Evolutionary conservation across 2,329 filamentous ascomycete species (phyloP), one percentile per base, ranked within the genome.

Genomic region (Graphium sp.): DNA sequence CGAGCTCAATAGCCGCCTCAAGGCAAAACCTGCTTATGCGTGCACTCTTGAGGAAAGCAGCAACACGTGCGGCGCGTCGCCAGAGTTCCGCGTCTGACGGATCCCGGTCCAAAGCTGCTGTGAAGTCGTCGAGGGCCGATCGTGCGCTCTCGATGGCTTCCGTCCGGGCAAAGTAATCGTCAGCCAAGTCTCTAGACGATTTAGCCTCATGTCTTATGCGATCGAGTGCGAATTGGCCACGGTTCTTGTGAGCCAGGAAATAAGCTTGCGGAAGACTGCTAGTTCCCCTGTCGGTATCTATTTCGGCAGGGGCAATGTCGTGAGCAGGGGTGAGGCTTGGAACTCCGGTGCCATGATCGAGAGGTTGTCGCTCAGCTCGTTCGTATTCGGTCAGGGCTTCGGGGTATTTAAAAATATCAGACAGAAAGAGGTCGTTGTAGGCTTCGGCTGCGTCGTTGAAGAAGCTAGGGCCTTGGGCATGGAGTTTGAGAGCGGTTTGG

Each of bases 161-260:
- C 4, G 49, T 36, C n/a, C 53, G 47, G 6, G 47, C 40, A 12
- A 62, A 49, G 6, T 52, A 46, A 6, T 46, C 39, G 5, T 39
- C 34, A 6, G 38, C 38, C 11, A 45, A 37, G 11, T 36, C 34
- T 5, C 39, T 35, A 7, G 41, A 34, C 3, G 39, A 35, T 18
- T 53, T 55, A 8, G 56, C 48, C 26, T 53, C 61, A 48, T 68
- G 55, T 40, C 62, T 73, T 39, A 77, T 68, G 33, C 55, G 58
- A 46, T 98, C 87, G n/a, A 98, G 60, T 33, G 77, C 60, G 45
- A 92, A 94, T 44, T 95, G 82, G 23, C 84, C 89, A 52, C 87
- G 75, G 41, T 95, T 98, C 51, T 95, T 98, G 59, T 91, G 83
- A 2, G 87, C 80, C 6, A 98, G 66, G 43, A 93, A 94, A 13